phyloP scores from a whole-genome alignment of 1,284 basidiomycete genomes.

The Cutaneotrichosporon dermatis region DNA sequence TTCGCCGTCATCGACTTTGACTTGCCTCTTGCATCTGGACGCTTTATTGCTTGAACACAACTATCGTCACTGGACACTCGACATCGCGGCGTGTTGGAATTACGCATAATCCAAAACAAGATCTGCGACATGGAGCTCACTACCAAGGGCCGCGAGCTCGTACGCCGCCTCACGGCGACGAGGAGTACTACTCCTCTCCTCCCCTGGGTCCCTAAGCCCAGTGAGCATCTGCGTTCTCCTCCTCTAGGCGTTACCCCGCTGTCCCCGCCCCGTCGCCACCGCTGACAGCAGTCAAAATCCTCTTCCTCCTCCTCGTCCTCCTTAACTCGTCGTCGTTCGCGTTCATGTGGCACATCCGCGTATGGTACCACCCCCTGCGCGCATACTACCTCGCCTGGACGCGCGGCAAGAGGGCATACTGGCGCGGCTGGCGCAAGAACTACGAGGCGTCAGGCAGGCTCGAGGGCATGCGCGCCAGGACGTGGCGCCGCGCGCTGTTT shows the following conservation, averaged over 20 bases:
- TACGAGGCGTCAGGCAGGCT: slow-evolving; percentile 28
- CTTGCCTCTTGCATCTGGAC: no score
- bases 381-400: slow-evolving; percentile 25
- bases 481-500: slow-evolving; percentile 33
- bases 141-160: slow-evolving; percentile 5
- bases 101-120: not conserved
- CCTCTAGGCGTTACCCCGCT: not conserved
- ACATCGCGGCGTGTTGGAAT: no score
- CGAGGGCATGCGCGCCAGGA: slow-evolving; percentile 19
- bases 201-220: slow-evolving; percentile 41
- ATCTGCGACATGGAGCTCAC: not conserved
- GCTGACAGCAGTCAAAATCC: slow-evolving; percentile 37
- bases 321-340: slow-evolving; percentile 45
- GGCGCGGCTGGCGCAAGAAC: slow-evolving; percentile 29
- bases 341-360: slow-evolving; percentile 45
- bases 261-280: no score
- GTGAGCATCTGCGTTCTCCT: slow-evolving; percentile 24
- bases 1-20: no score
- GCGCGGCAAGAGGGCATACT: slow-evolving; percentile 30
- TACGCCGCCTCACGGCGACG: slow-evolving; percentile 9
- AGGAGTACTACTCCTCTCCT: slow-evolving; percentile 31
- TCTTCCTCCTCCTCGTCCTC: slow-evolving; percentile 40
- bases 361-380: slow-evolving; percentile 34
- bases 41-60: no score
- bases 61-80: no score